phyloP scores from a whole-genome alignment of 192 early-diverging fungal genomes.

The Entomortierella beljakovae region DNA sequence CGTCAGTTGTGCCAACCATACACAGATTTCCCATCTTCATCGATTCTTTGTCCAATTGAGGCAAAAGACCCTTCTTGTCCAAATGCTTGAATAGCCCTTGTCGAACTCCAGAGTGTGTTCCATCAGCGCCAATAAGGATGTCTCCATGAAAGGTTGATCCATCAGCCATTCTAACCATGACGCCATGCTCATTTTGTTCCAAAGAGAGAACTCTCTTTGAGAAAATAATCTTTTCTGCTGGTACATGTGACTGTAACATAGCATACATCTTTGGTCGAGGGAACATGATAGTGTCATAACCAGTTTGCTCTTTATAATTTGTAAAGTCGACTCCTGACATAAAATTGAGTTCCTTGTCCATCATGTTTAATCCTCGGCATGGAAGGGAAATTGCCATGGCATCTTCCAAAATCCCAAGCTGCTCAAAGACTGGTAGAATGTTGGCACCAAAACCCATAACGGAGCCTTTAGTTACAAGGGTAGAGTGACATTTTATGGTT shows the following conservation, averaged over 20 bases:
- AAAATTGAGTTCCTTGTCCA: constrained; percentile 1
- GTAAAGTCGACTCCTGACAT: constrained; percentile 4
- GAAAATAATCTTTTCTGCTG: neutral
- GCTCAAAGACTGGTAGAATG: constrained; percentile 20
- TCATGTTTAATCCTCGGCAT: neutral
- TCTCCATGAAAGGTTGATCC: constrained; percentile 10
- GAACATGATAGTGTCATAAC: constrained; percentile 10
- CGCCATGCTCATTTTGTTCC: neutral
- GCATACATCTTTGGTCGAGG: constrained; percentile 11
- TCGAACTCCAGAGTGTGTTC: constrained; percentile 4
- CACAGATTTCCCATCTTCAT: neutral
- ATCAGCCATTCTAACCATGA: constrained; percentile 4
- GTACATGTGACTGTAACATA: constrained; percentile 10
- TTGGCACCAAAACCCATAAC: constrained; percentile 13
- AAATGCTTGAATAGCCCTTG: constrained; percentile 11
- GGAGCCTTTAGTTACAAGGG: neutral
- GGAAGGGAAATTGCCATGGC: neutral
- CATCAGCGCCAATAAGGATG: constrained; percentile 10
- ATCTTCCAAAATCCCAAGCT: constrained; percentile 12
- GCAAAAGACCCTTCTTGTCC: constrained; percentile 6
- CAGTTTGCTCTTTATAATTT: constrained; percentile 3
- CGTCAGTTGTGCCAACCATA: constrained; percentile 14
- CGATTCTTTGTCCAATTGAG: neutral
- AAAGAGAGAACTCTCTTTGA: neutral
- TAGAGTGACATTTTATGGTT: too few relatives aligned